phyloP scores from a whole-genome alignment of 2,329 filamentous ascomycete genomes.

The Orbilia javanica region DNA sequence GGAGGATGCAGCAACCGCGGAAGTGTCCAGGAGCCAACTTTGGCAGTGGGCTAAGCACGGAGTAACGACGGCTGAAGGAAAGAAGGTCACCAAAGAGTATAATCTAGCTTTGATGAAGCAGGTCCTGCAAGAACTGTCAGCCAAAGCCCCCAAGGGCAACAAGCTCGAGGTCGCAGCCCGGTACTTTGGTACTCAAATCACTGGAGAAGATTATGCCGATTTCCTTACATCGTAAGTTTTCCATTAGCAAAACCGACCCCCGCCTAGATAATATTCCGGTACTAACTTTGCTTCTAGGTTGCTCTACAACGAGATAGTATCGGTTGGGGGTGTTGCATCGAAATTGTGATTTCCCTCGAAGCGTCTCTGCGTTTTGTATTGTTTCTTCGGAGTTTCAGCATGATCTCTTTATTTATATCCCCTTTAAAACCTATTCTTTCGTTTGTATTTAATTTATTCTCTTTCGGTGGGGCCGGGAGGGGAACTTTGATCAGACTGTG shows the following conservation, averaged over 20 bases:
- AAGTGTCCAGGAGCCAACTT: slow-evolving; percentile 92
- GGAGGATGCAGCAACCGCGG: slow-evolving; percentile 97
- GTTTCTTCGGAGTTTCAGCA: slow-evolving; percentile 11
- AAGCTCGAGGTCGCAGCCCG: slow-evolving; percentile 91
- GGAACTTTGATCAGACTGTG: neutral
- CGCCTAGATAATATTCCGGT: slow-evolving; percentile 32
- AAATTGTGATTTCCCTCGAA: slow-evolving; percentile 70
- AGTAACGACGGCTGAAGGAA: slow-evolving; percentile 84
- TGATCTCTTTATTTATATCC: neutral
- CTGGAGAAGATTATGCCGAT: slow-evolving; percentile 96
- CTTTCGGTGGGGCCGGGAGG: neutral
- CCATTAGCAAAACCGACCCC: slow-evolving; percentile 70
- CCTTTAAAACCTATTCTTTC: neutral
- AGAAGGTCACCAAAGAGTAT: slow-evolving; percentile 92
- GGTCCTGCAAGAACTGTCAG: slow-evolving; percentile 79
- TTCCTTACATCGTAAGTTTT: slow-evolving; percentile 72
- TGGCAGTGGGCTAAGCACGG: slow-evolving; percentile 84
- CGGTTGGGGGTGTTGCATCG: slow-evolving; percentile 76
- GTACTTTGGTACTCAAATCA: slow-evolving; percentile 93
- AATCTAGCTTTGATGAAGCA: slow-evolving; percentile 88
- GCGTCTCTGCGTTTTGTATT: neutral
- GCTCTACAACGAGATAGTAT: slow-evolving; percentile 88
- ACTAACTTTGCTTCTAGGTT: slow-evolving; percentile 69
- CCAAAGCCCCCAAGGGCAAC: slow-evolving; percentile 85
- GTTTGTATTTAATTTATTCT: neutral